Percentiles rank a stretch among this genome's conserved stretches.
Evolutionary conservation across 2,329 filamentous ascomycete genomes (phyloP).

Genomic region (Achaetomium macrosporum): DNA sequence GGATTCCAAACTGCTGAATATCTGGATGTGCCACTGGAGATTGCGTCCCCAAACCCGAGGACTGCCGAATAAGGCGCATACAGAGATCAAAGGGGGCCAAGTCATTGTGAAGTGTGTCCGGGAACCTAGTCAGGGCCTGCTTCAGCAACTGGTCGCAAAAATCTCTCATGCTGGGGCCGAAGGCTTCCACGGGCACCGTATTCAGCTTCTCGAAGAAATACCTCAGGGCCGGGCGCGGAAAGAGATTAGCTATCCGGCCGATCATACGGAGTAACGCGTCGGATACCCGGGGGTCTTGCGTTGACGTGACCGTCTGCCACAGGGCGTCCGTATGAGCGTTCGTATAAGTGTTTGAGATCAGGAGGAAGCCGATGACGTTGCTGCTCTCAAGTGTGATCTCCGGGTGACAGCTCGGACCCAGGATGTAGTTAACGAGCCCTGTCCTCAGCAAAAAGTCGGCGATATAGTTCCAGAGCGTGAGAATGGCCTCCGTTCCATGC

Average conservation of each 20-base stretch:
- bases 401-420: slow-evolving; percentile 86
- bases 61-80: slow-evolving; percentile 66
- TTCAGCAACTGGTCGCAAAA: slow-evolving; percentile 55
- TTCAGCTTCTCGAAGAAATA: slow-evolving; percentile 68
- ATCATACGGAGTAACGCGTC: slow-evolving; percentile 70
- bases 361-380: slow-evolving; percentile 82
- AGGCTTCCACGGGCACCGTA: slow-evolving; percentile 55
- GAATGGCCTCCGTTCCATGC: slow-evolving; percentile 32
- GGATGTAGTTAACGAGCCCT: slow-evolving; percentile 75
- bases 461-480: slow-evolving; percentile 57
- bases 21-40: slow-evolving; percentile 53
- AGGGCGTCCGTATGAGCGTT: slow-evolving; percentile 68
- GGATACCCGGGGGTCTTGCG: slow-evolving; percentile 78
- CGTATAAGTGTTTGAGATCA: slow-evolving; percentile 70
- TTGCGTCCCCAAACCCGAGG: slow-evolving; percentile 51
- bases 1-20: slow-evolving; percentile 57
- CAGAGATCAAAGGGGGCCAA: slow-evolving; percentile 46
- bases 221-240: slow-evolving; percentile 45
- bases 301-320: slow-evolving; percentile 76
- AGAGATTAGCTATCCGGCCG: slow-evolving; percentile 42
- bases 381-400: slow-evolving; percentile 76
- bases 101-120: slow-evolving; percentile 30
- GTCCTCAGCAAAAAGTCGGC: slow-evolving; percentile 63
- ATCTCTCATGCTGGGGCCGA: slow-evolving; percentile 55
- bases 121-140: slow-evolving; percentile 40